phyloP scores from a whole-genome alignment of 1,284 basidiomycete genomes.

The Apiotrichum sp. region DNA sequence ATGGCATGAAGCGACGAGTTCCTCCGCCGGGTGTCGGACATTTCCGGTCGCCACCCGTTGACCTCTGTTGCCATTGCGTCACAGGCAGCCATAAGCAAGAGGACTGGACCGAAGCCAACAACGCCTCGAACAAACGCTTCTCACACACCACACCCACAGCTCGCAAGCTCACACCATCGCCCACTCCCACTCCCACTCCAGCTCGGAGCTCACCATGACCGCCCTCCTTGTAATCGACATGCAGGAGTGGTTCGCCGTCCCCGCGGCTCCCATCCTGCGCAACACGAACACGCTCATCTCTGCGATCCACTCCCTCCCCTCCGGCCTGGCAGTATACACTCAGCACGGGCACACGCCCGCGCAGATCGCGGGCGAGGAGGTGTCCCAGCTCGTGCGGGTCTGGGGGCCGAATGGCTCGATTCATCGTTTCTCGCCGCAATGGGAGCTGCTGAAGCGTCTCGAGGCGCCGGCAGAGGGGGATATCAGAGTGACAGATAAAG shows the following conservation, averaged over 20 bases:
- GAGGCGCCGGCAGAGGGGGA: background rate
- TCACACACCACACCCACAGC: no score
- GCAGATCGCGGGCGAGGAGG: background rate
- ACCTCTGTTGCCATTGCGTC: no score
- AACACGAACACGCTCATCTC: constrained; percentile 1
- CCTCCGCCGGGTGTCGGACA: no score
- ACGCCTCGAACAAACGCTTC: no score
- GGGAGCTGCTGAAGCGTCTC: background rate
- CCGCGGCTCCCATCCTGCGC: background rate
- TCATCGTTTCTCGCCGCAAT: background rate
- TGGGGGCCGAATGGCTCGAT: background rate
- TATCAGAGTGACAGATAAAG: constrained; percentile 4
- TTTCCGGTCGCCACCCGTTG: no score
- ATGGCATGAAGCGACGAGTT: no score
- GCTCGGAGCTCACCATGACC: background rate
- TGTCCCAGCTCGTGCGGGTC: constrained; percentile 3
- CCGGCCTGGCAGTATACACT: constrained; percentile 1
- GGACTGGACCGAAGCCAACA: no score
- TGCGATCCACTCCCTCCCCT: background rate
- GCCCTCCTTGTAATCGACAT: constrained; percentile 7
- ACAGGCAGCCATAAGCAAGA: no score
- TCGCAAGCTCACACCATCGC: no score
- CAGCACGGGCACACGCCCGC: constrained; percentile 7
- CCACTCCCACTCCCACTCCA: no score
- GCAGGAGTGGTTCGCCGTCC: constrained; percentile 1